phyloP scores from a whole-genome alignment of 2,329 filamentous ascomycete species.

The Madurella mycetomatis region DNA sequence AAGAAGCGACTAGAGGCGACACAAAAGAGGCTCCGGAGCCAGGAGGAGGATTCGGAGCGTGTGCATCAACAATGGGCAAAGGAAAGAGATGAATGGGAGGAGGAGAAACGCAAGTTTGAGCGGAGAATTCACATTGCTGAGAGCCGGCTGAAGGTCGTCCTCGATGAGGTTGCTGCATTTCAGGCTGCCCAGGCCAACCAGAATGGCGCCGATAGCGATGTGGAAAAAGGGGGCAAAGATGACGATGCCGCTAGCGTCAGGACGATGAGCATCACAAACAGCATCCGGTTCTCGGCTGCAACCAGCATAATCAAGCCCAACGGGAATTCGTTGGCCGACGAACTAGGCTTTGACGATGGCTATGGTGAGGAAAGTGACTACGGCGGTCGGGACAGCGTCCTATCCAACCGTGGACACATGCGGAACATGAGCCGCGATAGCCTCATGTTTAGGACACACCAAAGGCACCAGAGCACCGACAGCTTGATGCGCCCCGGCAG shows the following conservation, averaged over 20 bases:
- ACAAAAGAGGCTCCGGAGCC: constrained; percentile 71
- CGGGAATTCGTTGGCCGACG: constrained; percentile 80
- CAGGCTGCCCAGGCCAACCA: constrained; percentile 50
- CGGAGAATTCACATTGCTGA: constrained; percentile 87
- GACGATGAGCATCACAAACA: constrained; percentile 68
- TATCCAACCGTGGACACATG: constrained; percentile 49
- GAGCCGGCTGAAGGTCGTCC: constrained; percentile 72
- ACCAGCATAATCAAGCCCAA: constrained; percentile 56
- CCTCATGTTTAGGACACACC: constrained; percentile 45
- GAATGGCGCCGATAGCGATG: constrained; percentile 50
- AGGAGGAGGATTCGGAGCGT: constrained; percentile 78
- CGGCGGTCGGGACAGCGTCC: constrained; percentile 60
- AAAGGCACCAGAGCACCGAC: constrained; percentile 55
- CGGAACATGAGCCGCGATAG: constrained; percentile 58
- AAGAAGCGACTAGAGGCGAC: constrained; percentile 71
- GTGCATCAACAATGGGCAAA: constrained; percentile 76
- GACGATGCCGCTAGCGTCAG: constrained; percentile 68
- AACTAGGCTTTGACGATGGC: constrained; percentile 81
- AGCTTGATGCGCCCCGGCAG: constrained; percentile 54
- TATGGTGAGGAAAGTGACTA: constrained; percentile 68
- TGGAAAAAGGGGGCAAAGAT: constrained; percentile 58
- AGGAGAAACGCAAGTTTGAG: constrained; percentile 76
- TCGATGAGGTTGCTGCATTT: constrained; percentile 78
- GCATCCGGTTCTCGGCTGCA: constrained; percentile 69
- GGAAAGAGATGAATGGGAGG: constrained; percentile 81